A percentile compares a stretch with the other conserved stretches of the same genome.
Conservation (phyloP, 345 rosid genomes). For the Nasturtium officinale region DNA sequence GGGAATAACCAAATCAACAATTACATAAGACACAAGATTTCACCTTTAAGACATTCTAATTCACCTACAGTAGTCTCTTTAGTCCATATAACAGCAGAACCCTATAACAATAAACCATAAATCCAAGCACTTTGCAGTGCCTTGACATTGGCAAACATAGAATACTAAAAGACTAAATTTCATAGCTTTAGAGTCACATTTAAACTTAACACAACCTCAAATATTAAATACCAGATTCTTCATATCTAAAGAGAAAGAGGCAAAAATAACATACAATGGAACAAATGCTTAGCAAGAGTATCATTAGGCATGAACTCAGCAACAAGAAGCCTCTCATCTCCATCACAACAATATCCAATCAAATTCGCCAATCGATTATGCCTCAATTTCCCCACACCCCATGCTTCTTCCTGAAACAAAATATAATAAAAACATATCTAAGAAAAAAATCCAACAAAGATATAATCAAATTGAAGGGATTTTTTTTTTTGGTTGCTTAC, state of each 20-base stretch:
- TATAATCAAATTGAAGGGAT: not conserved
- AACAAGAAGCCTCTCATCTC: conserved; percentile 94
- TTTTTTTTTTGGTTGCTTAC: conserved; percentile 29
- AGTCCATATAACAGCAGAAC: not conserved
- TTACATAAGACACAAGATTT: not conserved
- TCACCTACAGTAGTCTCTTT: not conserved
- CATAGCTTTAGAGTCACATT: conserved; percentile 9
- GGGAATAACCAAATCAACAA: conserved; percentile 36
- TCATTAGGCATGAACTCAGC: conserved; percentile 99
- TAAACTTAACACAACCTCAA: not conserved
- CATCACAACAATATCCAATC: conserved; percentile 97
- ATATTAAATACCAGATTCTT: not conserved
- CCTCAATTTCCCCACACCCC: conserved; percentile 87
- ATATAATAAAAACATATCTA: conserved; percentile 9
- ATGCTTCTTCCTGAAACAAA: conserved; percentile 75
- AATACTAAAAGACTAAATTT: not conserved
- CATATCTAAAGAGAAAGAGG: not conserved
- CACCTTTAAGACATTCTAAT: not conserved
- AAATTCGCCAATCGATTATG: conserved; percentile 85
- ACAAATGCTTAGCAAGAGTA: conserved; percentile 94
- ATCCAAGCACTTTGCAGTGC: conserved; percentile 1
- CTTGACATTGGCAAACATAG: conserved; percentile 3
- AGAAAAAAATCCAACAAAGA: conserved; percentile 5
- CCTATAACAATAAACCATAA: conserved; percentile 9
- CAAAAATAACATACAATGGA: conserved; percentile 58